Evolutionary conservation across 1,139 yeast genomes (phyloP).

Genomic region (Lodderomyces oxycetoniae): DNA sequence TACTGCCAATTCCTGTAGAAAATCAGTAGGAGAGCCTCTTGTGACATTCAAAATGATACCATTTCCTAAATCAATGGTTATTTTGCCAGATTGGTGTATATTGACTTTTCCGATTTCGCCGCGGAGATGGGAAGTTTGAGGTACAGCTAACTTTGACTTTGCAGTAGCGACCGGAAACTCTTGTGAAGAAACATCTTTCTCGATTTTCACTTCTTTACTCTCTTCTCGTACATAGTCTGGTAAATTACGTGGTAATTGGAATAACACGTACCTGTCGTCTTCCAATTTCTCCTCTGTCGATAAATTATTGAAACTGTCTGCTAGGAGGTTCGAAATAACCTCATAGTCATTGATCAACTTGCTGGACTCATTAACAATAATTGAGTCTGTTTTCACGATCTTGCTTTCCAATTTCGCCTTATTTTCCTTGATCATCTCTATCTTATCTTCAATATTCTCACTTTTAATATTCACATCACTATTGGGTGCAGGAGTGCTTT

Average conservation of each 20-base stretch:
- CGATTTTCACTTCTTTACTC: slow-evolving; percentile 16
- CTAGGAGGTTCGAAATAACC: slow-evolving; percentile 25
- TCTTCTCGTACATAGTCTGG: slow-evolving; percentile 45
- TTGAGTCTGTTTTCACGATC: slow-evolving; percentile 27
- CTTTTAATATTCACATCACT: slow-evolving; percentile 33
- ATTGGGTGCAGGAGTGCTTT: slow-evolving; percentile 12
- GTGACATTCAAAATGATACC: slow-evolving; percentile 60
- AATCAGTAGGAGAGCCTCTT: slow-evolving; percentile 68
- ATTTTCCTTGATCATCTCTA: slow-evolving; percentile 24
- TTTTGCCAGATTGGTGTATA: slow-evolving; percentile 75
- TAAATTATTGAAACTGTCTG: slow-evolving; percentile 22
- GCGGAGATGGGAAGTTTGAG: slow-evolving; percentile 14
- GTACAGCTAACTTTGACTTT: slow-evolving; percentile 9
- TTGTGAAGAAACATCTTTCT: slow-evolving; percentile 6
- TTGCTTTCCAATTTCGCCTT: slow-evolving; percentile 30
- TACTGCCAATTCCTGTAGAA: slow-evolving; percentile 71
- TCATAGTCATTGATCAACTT: slow-evolving; percentile 32
- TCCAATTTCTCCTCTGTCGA: slow-evolving; percentile 4
- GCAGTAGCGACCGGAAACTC: slow-evolving; percentile 6
- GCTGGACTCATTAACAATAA: slow-evolving; percentile 29
- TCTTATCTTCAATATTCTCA: slow-evolving; percentile 27
- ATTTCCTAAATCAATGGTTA: slow-evolving; percentile 70
- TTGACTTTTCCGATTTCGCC: slow-evolving; percentile 73
- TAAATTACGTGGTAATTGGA: slow-evolving; percentile 69
- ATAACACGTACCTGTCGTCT: slow-evolving; percentile 36